Base-by-base conservation (phyloP, 176 grass and related monocot species). In the Leersia perrieri region DNA sequence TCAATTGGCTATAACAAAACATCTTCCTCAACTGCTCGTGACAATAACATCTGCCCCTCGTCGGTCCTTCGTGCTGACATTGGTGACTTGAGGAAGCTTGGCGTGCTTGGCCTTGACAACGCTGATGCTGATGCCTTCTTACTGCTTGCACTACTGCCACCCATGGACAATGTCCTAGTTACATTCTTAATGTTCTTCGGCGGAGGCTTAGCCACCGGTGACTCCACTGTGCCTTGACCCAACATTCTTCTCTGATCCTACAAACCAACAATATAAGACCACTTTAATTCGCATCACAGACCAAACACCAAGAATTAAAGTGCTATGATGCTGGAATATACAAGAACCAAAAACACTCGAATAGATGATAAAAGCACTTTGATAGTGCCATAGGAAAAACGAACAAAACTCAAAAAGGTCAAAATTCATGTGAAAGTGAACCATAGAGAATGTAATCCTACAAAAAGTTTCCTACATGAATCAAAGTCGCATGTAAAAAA, bases 101-200 rank as follows among this genome's bases (percentile, higher is more conserved):
- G 82, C 11, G 82, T 89, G 76, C 1, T 38, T 14, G 87, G 87
- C 53, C 87, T 84, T 2, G 85, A 76, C 20, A 65, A 53, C 1
- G 57, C 22, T 33, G 45, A 26, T 26, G 55, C 2, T 1, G 27
- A 49, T 18, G 70, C 41, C 39, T 63, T 73, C 69, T 68, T 78
- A 23, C 76, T 30, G 18, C 14, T 18, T 5, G 1, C 20, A 9
- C 29, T 65, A 33, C 31, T 33, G 14, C 85, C 65, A 15, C 83
- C 67, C 82, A 80, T 80, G 33, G 87, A 85, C 26, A 89, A 31
- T 23, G 87, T 85, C 71, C 87, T 85, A 0, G 87, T 85, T 28
- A 89, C 82, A n/a, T 80, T 89, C 49, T 75, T 89, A 63, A 89
- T 36, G 87, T 5, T 80, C 76, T 75, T 89, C 14, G 76, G 39